Evolutionary conservation across 306 rosid species (phyloP).

Genomic region (Inga laurina): DNA sequence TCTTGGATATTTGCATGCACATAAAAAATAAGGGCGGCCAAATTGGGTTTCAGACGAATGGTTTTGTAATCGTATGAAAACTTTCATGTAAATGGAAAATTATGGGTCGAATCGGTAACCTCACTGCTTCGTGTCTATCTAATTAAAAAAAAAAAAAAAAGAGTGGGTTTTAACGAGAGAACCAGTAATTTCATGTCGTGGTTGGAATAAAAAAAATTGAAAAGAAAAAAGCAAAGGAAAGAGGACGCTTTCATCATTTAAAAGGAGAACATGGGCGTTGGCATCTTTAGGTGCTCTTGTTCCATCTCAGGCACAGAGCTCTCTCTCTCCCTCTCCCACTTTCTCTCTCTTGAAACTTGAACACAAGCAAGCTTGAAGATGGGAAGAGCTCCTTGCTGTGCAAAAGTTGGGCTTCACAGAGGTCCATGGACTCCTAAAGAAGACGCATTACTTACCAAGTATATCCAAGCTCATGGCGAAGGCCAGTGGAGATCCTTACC

Average conservation of each 20-base stretch:
- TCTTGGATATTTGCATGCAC: neutral
- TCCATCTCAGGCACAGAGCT: slow-evolving; percentile 21
- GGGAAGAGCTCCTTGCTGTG: slow-evolving; percentile 93
- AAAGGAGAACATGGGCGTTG: slow-evolving; percentile 25
- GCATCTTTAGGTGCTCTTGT: slow-evolving; percentile 25
- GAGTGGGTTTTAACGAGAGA: slow-evolving; percentile 19
- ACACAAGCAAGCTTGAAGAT: slow-evolving; percentile 22
- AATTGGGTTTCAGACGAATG: too few species aligned
- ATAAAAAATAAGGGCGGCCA: neutral
- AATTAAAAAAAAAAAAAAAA: too few species aligned
- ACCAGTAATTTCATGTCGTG: neutral
- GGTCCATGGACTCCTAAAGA: slow-evolving; percentile 87
- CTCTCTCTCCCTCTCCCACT: neutral
- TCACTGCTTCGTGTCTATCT: too few species aligned
- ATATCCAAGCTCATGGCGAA: slow-evolving; percentile 82
- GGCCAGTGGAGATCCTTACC: slow-evolving; percentile 92
- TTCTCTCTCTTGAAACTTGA: neutral
- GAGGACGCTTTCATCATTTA: slow-evolving; percentile 21
- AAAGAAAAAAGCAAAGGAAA: neutral
- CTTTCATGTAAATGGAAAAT: too few species aligned
- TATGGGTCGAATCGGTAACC: too few species aligned
- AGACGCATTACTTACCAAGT: slow-evolving; percentile 74
- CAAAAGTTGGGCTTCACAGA: slow-evolving; percentile 85
- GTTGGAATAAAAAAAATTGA: neutral
- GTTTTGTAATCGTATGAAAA: too few species aligned